Evolutionary conservation across 306 rosid species (phyloP).

Genomic region (Potentilla sterilis): DNA sequence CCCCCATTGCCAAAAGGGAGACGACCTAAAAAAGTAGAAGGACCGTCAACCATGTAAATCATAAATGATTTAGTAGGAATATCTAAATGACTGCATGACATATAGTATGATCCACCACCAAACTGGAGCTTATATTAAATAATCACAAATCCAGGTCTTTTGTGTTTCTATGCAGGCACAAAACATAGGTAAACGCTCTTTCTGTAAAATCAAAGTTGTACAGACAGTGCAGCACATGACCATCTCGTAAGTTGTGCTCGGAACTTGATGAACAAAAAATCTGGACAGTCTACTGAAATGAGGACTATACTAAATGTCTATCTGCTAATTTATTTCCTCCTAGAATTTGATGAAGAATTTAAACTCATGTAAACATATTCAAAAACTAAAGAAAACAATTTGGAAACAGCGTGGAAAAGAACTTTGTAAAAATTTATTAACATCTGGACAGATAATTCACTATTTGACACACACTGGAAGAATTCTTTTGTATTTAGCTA

Average conservation of each 20-base stretch:
- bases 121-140: neutral
- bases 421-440: neutral
- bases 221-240: neutral
- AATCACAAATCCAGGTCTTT: neutral
- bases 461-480: neutral
- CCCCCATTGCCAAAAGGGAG: neutral
- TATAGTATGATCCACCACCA: neutral
- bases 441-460: neutral
- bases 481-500: neutral
- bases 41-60: neutral
- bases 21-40: conserved; percentile 4
- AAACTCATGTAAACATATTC: neutral
- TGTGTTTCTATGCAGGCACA: neutral
- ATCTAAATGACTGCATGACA: neutral
- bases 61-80: neutral
- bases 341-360: neutral
- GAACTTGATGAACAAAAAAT: neutral
- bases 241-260: neutral
- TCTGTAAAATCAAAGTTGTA: neutral
- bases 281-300: neutral
- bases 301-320: neutral
- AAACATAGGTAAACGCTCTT: neutral
- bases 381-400: neutral
- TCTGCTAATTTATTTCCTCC: neutral
- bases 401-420: neutral